Evolutionary conservation across 345 rosid species (phyloP).

Genomic region (Brassica cretica): DNA sequence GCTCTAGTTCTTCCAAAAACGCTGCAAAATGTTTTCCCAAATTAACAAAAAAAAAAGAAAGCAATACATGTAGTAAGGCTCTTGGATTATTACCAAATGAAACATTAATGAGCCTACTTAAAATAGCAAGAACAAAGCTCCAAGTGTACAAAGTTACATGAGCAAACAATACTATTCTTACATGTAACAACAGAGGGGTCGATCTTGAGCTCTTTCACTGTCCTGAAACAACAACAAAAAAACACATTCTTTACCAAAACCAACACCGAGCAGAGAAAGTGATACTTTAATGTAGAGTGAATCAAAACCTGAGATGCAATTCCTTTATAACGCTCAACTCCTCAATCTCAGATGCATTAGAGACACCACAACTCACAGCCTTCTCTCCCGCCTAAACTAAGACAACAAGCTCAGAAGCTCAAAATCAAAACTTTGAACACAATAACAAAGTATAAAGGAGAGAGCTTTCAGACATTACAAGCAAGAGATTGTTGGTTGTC

Average conservation of each 20-base stretch:
- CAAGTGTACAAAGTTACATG: neutral
- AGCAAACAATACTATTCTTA: slow-evolving; percentile 43
- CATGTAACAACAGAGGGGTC: slow-evolving; percentile 55
- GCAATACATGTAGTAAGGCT: slow-evolving; percentile 3
- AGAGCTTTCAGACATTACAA: slow-evolving; percentile 47
- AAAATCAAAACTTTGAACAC: neutral
- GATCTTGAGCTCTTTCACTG: slow-evolving; percentile 71
- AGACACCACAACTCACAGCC: slow-evolving; percentile 90
- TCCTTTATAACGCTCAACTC: slow-evolving; percentile 73
- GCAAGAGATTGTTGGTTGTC: slow-evolving; percentile 86
- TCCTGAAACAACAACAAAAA: slow-evolving; percentile 49
- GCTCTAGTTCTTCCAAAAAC: slow-evolving; percentile 80
- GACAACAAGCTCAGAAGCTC: slow-evolving; percentile 11
- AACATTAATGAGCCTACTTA: neutral
- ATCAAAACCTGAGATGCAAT: slow-evolving; percentile 65
- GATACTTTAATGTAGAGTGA: neutral
- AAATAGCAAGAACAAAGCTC: neutral
- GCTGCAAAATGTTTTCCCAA: slow-evolving; percentile 43
- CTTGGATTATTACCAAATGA: neutral
- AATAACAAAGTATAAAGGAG: neutral
- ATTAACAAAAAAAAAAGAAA: slow-evolving; percentile 20
- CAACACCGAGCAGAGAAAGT: neutral
- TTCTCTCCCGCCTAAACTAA: slow-evolving; percentile 83
- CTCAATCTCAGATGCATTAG: slow-evolving; percentile 63
- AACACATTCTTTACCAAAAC: neutral